A percentile compares a stretch with the other conserved stretches of the same genome.
Evolutionary conservation across 306 rosid species (phyloP).

Genomic region (Comarum palustre): DNA sequence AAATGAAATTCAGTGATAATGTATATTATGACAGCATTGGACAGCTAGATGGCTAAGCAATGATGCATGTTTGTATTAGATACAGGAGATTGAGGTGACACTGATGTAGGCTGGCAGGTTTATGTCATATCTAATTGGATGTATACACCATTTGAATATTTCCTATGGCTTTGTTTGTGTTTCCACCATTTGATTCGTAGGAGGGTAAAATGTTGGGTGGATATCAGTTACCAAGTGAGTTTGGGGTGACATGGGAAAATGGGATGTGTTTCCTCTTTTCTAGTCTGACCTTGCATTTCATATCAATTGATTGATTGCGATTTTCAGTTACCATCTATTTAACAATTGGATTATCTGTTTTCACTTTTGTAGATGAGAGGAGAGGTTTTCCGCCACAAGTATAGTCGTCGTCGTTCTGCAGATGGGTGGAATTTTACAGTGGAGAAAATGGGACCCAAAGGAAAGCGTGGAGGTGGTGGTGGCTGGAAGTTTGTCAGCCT

Average conservation of each 20-base stretch:
- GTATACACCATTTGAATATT: neutral
- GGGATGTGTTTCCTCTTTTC: neutral
- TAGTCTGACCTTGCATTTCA: neutral
- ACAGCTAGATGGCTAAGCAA: neutral
- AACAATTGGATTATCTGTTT: conserved; percentile 15
- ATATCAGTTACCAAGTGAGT: neutral
- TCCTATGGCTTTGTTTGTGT: neutral
- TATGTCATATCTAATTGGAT: neutral
- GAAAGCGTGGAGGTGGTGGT: conserved; percentile 79
- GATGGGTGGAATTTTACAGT: conserved; percentile 78
- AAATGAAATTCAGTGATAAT: neutral
- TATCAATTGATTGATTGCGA: neutral
- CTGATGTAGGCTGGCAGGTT: neutral
- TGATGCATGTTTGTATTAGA: neutral
- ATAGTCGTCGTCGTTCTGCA: conserved; percentile 68
- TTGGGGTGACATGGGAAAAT: neutral
- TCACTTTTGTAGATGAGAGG: conserved; percentile 62
- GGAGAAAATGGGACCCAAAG: conserved; percentile 76
- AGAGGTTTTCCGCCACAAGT: conserved; percentile 74
- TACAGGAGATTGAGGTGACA: neutral
- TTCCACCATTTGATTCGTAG: neutral
- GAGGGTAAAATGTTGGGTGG: neutral
- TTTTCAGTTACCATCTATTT: neutral
- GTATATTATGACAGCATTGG: neutral
- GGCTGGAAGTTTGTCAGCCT: conserved; percentile 88